A percentile compares a stretch with the other conserved stretches of the same genome.
Evolutionary conservation across 176 grass and related monocot genomes (phyloP).

Genomic region (Microstegium vimineum): DNA sequence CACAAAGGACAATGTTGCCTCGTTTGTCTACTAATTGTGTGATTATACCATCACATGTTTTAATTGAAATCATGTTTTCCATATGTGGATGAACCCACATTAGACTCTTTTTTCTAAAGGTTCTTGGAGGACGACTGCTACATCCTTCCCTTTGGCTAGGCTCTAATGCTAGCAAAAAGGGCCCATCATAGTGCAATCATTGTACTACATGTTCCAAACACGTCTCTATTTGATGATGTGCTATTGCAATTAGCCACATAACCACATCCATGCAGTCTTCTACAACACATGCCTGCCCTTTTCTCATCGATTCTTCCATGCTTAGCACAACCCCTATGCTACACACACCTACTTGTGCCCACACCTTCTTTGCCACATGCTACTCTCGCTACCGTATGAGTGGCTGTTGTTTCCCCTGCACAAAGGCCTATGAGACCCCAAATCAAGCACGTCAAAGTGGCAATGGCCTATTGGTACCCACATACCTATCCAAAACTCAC

Average conservation of each 20-base stretch:
- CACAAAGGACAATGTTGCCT: neutral
- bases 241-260: neutral
- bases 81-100: neutral
- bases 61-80: neutral
- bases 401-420: neutral
- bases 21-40: neutral
- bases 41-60: neutral
- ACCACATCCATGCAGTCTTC: neutral
- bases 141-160: neutral
- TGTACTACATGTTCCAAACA: neutral
- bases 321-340: neutral
- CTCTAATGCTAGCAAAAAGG: neutral
- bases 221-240: neutral
- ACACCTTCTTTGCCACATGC: neutral
- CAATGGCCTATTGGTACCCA: neutral
- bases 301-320: neutral
- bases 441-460: neutral
- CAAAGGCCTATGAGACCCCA: neutral
- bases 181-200: neutral
- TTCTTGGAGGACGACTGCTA: neutral
- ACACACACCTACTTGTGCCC: neutral
- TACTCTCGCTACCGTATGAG: rapidly evolving
- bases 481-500: neutral
- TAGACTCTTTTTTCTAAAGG: neutral
- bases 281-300: neutral